Evolutionary conservation across 2,329 filamentous ascomycete genomes (phyloP).

Genomic region (Penicillium sp.): DNA sequence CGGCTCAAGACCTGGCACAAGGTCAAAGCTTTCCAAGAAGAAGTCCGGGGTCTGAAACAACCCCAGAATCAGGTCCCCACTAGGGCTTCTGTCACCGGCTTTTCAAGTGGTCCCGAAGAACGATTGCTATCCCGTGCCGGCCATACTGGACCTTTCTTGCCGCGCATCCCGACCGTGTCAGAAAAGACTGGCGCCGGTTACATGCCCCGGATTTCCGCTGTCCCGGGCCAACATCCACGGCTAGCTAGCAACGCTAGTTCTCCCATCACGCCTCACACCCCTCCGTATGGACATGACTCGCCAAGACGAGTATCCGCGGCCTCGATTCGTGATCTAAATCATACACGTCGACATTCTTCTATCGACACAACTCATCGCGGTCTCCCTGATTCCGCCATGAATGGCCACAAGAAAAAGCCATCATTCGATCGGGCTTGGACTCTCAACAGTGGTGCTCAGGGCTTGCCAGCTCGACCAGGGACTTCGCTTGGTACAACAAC

Average conservation of each 20-base stretch:
- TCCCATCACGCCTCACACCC: slow-evolving; percentile 49
- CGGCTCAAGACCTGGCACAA: slow-evolving; percentile 96
- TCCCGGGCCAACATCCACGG: slow-evolving; percentile 35
- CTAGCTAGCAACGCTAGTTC: slow-evolving; percentile 44
- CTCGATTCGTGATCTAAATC: slow-evolving; percentile 79
- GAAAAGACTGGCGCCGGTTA: slow-evolving; percentile 36
- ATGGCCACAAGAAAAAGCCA: slow-evolving; percentile 57
- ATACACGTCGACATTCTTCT: slow-evolving; percentile 85
- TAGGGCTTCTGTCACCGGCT: slow-evolving; percentile 43
- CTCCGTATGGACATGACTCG: slow-evolving; percentile 47
- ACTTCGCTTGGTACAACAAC: slow-evolving; percentile 35
- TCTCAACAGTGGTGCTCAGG: slow-evolving; percentile 47
- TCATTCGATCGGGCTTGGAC: slow-evolving; percentile 66
- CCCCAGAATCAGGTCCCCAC: slow-evolving; percentile 32
- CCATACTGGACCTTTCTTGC: slow-evolving; percentile 45
- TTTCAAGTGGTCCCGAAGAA: slow-evolving; percentile 50
- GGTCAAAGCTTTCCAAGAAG: slow-evolving; percentile 87
- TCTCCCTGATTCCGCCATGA: slow-evolving; percentile 32
- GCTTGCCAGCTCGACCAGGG: slow-evolving; percentile 37
- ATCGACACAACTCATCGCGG: slow-evolving; percentile 67
- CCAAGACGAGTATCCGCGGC: slow-evolving; percentile 72
- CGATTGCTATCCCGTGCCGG: slow-evolving; percentile 48
- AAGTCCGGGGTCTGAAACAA: slow-evolving; percentile 68
- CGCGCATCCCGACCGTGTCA: slow-evolving; percentile 48
- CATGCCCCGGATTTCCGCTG: slow-evolving; percentile 28